Evolutionary conservation across 352 stramenopile genomes (phyloP), one percentile per base, ranked within the genome.

Genomic region (Phytophthora nicotianae): DNA sequence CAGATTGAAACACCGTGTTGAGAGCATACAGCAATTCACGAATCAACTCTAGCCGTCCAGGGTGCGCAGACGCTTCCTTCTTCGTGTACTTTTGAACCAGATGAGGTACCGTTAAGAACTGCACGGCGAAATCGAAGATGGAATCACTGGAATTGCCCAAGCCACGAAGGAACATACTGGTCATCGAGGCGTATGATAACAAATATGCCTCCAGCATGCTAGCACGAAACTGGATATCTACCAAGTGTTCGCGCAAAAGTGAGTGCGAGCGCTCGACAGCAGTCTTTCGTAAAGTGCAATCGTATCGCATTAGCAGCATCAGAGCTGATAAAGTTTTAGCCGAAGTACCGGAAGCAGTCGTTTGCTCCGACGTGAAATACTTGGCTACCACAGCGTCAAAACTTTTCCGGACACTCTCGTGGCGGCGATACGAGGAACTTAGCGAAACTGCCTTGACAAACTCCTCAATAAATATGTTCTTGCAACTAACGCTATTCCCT

Each of bases 111-210:
- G 88, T 96, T 23, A 96, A 65, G 27, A 96, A 91, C 55, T 96
- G 88, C 21, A 92, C 87, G 5, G 86, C 88, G 58, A 96, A 96
- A 62, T 96, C 88, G 57, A 96, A 95, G 61, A 96, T 92, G 1
- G 82, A 91, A 51, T 96, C 88, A 53, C 75, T 90, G 13, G 84
- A 89, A 26, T 92, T 93, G 5, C 84, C 88, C 5, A 96, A 70
- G 3, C 88, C 88, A 33, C 86, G 84, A 10, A 96, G 56, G 46
- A 91, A 95, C 52, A 88, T 89, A 35, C 62, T 64, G 1, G 84
- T 96, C 75, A 94, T 93, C 7, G 73, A 71, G 2, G 71, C 48
- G 52, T 96, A 96, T 24, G 77, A 90, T 17, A 42, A 62, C 35
- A 88, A 70, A 58, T 94, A 96, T 17, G 77, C 70, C 41, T 95